These are phyloP conservation scores for Polygonum maritimum DNA, from an alignment of 148 eudicot species.

Conservation along the genomic window DNA sequence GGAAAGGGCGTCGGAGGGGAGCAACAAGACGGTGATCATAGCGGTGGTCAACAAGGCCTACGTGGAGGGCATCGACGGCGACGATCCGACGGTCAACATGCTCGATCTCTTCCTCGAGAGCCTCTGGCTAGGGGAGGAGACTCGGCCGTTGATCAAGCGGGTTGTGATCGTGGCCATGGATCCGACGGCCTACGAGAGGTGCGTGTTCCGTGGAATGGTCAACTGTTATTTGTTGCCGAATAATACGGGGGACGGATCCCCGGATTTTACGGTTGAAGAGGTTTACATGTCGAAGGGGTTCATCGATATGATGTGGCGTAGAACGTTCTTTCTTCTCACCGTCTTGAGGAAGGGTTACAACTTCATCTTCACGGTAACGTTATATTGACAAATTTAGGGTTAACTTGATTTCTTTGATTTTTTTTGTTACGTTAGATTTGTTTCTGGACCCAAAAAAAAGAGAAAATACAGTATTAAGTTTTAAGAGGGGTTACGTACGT, in stretches of 20 bases:
- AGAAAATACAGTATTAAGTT: too few relatives aligned
- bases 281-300: slow-evolving; percentile 60
- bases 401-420: too few relatives aligned
- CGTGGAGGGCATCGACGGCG: slow-evolving; percentile 24
- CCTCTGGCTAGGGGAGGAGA: slow-evolving; percentile 68
- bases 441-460: too few relatives aligned
- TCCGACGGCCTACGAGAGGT: slow-evolving; percentile 53
- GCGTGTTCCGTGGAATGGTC: slow-evolving; percentile 36
- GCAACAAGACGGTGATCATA: slow-evolving; percentile 54
- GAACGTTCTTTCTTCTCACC: slow-evolving; percentile 46
- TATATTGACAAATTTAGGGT: not conserved
- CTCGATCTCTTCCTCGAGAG: slow-evolving; percentile 65
- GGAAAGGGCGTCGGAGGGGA: slow-evolving; percentile 16
- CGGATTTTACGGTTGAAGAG: slow-evolving; percentile 37
- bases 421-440: too few relatives aligned
- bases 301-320: slow-evolving; percentile 77
- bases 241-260: slow-evolving; percentile 33
- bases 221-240: slow-evolving; percentile 31
- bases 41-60: slow-evolving; percentile 59
- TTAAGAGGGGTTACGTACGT: too few relatives aligned
- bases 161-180: slow-evolving; percentile 59
- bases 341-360: slow-evolving; percentile 55
- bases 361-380: slow-evolving; percentile 65
- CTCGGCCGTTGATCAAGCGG: slow-evolving; percentile 36
- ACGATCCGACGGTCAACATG: slow-evolving; percentile 33